phyloP scores from a whole-genome alignment of 768 basidiomycete species.

The Hypholoma fasciculare region DNA sequence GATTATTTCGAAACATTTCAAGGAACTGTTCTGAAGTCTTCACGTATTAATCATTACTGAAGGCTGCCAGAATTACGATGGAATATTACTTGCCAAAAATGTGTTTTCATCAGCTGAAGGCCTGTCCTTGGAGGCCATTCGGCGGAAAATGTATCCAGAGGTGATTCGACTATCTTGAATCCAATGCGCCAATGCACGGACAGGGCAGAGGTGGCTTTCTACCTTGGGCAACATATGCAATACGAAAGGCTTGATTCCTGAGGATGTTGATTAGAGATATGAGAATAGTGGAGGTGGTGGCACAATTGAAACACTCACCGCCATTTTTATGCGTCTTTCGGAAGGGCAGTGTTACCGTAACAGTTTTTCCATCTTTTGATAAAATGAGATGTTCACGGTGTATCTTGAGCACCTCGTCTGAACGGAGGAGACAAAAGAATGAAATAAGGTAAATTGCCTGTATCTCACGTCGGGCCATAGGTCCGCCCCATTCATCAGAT shows the following conservation, averaged over 20 bases:
- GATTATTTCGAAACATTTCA: conserved; percentile 37
- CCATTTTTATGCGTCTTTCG: no score
- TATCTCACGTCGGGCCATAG: no score
- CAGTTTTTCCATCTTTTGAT: no score
- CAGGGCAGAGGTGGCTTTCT: conserved; percentile 33
- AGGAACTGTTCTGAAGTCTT: conserved; percentile 38
- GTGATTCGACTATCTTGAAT: conserved; percentile 17
- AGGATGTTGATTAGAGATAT: background rate
- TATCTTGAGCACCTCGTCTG: no score
- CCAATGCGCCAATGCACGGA: conserved; percentile 32
- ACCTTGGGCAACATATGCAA: conserved; percentile 17
- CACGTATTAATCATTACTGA: background rate
- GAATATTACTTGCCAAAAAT: conserved; percentile 3
- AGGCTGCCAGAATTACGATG: background rate
- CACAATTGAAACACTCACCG: no score
- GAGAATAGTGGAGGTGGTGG: background rate
- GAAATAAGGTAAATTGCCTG: no score
- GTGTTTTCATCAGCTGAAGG: conserved; percentile 14
- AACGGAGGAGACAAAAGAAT: no score
- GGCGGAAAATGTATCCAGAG: conserved; percentile 32
- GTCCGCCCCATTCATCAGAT: no score
- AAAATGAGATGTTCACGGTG: no score
- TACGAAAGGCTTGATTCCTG: conserved; percentile 18
- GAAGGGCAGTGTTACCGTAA: no score
- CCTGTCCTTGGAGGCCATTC: conserved; percentile 27